Conservation (phyloP, 306 rosid species). For the Ormosia emarginata region DNA sequence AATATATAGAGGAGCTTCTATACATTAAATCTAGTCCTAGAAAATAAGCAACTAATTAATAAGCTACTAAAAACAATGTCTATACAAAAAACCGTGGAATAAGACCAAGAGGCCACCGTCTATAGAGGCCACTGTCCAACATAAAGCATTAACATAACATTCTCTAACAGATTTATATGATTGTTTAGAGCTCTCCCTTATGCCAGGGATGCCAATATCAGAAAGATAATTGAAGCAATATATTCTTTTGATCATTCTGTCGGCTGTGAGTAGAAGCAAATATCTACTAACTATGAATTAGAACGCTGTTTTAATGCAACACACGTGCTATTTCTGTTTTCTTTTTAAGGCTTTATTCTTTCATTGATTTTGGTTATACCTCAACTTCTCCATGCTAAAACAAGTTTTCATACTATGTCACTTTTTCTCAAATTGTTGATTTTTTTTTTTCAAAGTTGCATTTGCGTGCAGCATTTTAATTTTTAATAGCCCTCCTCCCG, state of each 20-base stretch:
- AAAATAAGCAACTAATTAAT: too few species aligned
- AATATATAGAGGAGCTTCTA: too few species aligned
- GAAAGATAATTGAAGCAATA: constrained; percentile 12
- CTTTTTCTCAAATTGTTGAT: constrained; percentile 6
- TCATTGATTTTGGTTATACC: not conserved
- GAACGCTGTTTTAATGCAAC: constrained; percentile 14
- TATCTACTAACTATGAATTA: constrained; percentile 1
- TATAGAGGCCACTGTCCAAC: too few species aligned
- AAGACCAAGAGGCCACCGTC: too few species aligned
- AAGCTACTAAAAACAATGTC: too few species aligned
- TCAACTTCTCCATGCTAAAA: not conserved
- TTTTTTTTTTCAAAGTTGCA: not conserved
- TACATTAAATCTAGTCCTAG: too few species aligned
- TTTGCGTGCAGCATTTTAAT: constrained; percentile 10
- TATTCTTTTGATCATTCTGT: constrained; percentile 2
- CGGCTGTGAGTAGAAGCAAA: not conserved
- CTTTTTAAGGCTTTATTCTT: constrained; percentile 15
- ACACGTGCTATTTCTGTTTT: not conserved
- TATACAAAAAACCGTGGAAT: too few species aligned
- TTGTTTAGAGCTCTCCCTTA: constrained; percentile 10
- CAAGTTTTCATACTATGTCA: not conserved
- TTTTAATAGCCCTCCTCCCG: constrained; percentile 18
- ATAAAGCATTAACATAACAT: too few species aligned
- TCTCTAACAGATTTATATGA: not conserved
- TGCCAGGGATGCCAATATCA: constrained; percentile 7